Evolutionary conservation across 1,284 basidiomycete genomes (phyloP).

Genomic region (Sanghuangporus weigelae): DNA sequence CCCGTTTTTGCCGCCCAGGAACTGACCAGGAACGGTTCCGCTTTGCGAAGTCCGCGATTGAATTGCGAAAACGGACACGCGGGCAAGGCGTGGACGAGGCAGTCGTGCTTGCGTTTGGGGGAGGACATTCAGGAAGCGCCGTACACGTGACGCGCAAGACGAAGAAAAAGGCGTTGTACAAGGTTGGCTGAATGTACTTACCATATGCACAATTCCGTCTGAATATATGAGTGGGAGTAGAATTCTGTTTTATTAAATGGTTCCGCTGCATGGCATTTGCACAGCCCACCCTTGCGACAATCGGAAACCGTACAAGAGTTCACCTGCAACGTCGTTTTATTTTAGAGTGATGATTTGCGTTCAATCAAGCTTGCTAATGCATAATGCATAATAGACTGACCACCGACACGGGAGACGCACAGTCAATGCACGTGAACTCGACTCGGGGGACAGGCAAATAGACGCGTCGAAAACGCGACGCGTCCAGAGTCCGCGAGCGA

Average conservation of each 20-base stretch:
- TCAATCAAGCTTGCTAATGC: background rate
- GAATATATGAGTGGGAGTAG: constrained; percentile 13
- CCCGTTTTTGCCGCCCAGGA: constrained; percentile 35
- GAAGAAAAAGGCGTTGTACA: constrained; percentile 79
- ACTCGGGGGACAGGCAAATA: background rate
- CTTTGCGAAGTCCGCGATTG: constrained; percentile 85
- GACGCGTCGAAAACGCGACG: background rate
- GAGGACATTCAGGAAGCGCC: constrained; percentile 60
- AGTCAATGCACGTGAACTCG: background rate
- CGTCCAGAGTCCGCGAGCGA: background rate
- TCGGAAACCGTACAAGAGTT: background rate
- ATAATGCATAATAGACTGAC: background rate
- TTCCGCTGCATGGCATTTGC: background rate
- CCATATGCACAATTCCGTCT: constrained; percentile 1
- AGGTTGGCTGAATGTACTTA: constrained; percentile 63
- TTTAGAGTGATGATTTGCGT: constrained; percentile 6
- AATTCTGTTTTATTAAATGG: constrained; percentile 1
- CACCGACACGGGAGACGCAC: background rate
- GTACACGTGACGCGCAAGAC: constrained; percentile 84
- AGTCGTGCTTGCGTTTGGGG: constrained; percentile 81
- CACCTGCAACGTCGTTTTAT: background rate
- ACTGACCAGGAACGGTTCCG: constrained; percentile 82
- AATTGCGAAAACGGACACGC: constrained; percentile 66
- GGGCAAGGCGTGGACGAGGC: constrained; percentile 70
- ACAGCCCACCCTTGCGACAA: background rate